Percentiles rank a stretch among this genome's conserved stretches.
Conservation (phyloP, 306 rosid genomes). For the Cercis canadensis region DNA sequence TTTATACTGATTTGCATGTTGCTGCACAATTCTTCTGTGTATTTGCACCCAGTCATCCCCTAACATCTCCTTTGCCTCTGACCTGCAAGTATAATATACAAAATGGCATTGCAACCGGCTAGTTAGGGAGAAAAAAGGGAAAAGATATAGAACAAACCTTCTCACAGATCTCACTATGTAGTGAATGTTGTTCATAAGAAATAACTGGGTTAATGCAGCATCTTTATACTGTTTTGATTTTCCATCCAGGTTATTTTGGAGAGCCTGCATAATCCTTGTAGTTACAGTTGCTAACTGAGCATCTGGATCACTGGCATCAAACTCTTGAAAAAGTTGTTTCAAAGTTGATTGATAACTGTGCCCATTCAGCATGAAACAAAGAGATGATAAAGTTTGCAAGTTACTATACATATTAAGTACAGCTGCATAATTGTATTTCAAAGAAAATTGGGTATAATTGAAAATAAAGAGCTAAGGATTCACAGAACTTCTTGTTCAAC, state of each 20-base stretch:
- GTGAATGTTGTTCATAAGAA: conserved; percentile 99
- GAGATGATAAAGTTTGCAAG: conserved; percentile 10
- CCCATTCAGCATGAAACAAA: conserved; percentile 30
- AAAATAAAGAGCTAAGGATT: background rate
- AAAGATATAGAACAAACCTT: conserved; percentile 55
- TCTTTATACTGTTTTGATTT: conserved; percentile 95
- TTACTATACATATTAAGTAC: conserved; percentile 8
- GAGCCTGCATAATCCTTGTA: conserved; percentile 93
- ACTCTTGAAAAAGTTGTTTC: conserved; percentile 86
- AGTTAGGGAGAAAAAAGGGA: background rate
- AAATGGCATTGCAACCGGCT: conserved; percentile 20
- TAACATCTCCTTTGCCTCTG: conserved; percentile 95
- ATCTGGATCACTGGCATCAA: conserved; percentile 68
- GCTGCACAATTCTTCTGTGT: conserved; percentile 95
- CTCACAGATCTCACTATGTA: conserved; percentile 96
- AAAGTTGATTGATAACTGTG: conserved; percentile 81
- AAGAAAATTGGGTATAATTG: conserved; percentile 1
- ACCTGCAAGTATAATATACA: conserved; percentile 52
- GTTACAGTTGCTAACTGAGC: conserved; percentile 74
- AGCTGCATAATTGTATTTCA: conserved; percentile 1
- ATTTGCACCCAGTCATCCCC: conserved; percentile 99
- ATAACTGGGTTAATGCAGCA: conserved; percentile 84
- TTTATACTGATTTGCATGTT: conserved; percentile 98
- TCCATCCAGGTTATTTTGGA: conserved; percentile 94
- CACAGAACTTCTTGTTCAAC: background rate